Conservation (phyloP, 805 yeast species). For the Saccharomycopsis sp. region DNA sequence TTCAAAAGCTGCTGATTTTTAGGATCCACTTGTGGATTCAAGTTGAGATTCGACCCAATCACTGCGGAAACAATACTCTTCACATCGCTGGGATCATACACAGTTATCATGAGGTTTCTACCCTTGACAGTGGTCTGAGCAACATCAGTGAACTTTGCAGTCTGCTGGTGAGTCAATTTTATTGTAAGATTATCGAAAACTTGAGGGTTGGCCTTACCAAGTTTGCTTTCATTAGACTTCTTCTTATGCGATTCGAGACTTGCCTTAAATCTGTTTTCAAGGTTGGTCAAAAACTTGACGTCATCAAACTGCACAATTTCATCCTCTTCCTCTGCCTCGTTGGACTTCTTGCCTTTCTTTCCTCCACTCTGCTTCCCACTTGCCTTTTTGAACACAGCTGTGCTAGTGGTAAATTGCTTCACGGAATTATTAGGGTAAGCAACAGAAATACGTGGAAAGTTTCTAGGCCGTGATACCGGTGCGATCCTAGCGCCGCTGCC, state of each 20-base stretch:
- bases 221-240: conserved; percentile 53
- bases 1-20: conserved; percentile 65
- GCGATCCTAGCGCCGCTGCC: not conserved
- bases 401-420: not conserved
- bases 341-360: not conserved
- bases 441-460: not conserved
- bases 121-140: conserved; percentile 65
- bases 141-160: conserved; percentile 47
- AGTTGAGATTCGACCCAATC: conserved; percentile 57
- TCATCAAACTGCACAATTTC: conserved; percentile 15
- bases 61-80: conserved; percentile 68
- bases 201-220: conserved; percentile 63
- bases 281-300: conserved; percentile 27
- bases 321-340: conserved; percentile 6
- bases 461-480: not conserved
- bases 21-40: conserved; percentile 76
- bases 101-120: conserved; percentile 66
- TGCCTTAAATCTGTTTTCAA: conserved; percentile 38
- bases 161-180: conserved; percentile 39
- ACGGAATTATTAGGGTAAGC: not conserved
- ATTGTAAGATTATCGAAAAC: conserved; percentile 58
- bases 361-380: not conserved
- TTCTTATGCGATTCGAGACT: conserved; percentile 48
- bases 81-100: conserved; percentile 73
- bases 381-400: conserved; percentile 6